Evolutionary conservation across 108 stramenopile species (phyloP).

Genomic region (Epithemia pelagica): DNA sequence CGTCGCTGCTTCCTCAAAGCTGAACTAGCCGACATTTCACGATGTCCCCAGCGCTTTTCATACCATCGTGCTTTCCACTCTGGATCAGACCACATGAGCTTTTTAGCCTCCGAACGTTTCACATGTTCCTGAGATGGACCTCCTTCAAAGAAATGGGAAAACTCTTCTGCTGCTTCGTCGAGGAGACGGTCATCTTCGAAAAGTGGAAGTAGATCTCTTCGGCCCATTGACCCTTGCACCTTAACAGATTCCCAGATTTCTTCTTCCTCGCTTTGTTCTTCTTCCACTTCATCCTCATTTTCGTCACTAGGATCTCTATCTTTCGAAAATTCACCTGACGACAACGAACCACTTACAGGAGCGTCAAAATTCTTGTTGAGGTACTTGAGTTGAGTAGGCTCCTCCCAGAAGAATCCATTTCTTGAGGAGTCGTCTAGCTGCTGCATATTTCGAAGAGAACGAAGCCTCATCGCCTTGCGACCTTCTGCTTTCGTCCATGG

Average conservation of each 20-base stretch:
- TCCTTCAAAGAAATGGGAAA: slow-evolving; percentile 43
- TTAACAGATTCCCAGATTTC: background rate
- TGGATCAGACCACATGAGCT: slow-evolving; percentile 50
- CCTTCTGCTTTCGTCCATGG: slow-evolving; percentile 41
- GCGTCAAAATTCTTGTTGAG: slow-evolving; percentile 9
- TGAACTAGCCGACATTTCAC: background rate
- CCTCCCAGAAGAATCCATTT: slow-evolving; percentile 14
- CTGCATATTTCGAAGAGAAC: background rate
- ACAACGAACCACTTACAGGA: slow-evolving; percentile 9
- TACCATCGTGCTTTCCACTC: slow-evolving; percentile 68
- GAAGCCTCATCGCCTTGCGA: slow-evolving; percentile 17
- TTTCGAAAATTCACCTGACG: background rate
- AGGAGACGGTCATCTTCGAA: background rate
- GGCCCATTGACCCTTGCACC: background rate
- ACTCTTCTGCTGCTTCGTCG: slow-evolving; percentile 6
- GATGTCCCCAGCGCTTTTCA: slow-evolving; percentile 57
- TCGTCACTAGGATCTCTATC: background rate
- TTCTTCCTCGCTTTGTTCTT: slow-evolving; percentile 9
- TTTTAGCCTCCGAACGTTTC: slow-evolving; percentile 41
- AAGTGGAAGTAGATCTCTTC: background rate
- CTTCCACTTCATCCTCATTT: slow-evolving; percentile 15
- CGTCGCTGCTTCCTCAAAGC: background rate
- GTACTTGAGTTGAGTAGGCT: slow-evolving; percentile 8
- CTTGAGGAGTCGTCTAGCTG: background rate
- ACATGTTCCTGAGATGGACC: slow-evolving; percentile 37